A percentile compares a stretch with the other conserved stretches of the same genome.
These are phyloP conservation scores for Globisporangium polare DNA, from an alignment of 352 stramenopile species.

Conservation along the genomic window DNA sequence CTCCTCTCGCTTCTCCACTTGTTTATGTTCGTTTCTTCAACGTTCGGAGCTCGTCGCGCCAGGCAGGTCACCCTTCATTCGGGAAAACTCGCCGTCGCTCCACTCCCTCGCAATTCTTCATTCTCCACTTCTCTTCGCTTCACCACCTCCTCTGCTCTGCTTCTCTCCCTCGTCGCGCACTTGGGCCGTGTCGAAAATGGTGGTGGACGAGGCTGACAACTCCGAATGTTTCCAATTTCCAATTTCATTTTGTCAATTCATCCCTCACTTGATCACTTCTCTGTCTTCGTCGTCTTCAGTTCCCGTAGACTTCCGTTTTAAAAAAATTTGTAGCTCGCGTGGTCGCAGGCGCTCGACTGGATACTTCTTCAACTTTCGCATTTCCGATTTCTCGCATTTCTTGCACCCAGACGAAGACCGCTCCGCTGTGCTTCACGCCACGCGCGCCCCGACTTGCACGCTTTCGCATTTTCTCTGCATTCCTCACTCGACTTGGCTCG, in stretches of 20 bases:
- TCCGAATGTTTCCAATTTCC: slow-evolving; percentile 10
- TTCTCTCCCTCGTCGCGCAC: neutral
- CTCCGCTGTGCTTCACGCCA: too few species aligned
- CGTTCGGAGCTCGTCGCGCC: neutral
- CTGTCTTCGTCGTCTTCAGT: slow-evolving; percentile 11
- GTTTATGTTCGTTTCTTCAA: slow-evolving; percentile 6
- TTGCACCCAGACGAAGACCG: neutral
- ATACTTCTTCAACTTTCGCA: neutral
- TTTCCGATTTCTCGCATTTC: slow-evolving; percentile 1
- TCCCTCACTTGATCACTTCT: neutral
- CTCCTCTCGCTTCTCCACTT: slow-evolving; percentile 30
- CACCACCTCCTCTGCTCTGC: neutral
- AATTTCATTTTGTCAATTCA: slow-evolving; percentile 14
- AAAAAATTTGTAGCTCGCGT: slow-evolving; percentile 2
- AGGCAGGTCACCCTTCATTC: neutral
- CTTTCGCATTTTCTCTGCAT: neutral
- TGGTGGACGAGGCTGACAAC: neutral
- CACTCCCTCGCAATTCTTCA: neutral
- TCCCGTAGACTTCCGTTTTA: slow-evolving; percentile 2
- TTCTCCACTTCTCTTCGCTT: neutral
- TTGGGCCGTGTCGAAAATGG: neutral
- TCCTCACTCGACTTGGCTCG: neutral
- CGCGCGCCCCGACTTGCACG: neutral
- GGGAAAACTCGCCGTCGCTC: neutral
- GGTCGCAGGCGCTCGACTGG: neutral